Percentiles rank a stretch among this genome's conserved stretches.
Conservation (phyloP, 768 basidiomycete genomes). For the Candolleomyces aberdarensis region DNA sequence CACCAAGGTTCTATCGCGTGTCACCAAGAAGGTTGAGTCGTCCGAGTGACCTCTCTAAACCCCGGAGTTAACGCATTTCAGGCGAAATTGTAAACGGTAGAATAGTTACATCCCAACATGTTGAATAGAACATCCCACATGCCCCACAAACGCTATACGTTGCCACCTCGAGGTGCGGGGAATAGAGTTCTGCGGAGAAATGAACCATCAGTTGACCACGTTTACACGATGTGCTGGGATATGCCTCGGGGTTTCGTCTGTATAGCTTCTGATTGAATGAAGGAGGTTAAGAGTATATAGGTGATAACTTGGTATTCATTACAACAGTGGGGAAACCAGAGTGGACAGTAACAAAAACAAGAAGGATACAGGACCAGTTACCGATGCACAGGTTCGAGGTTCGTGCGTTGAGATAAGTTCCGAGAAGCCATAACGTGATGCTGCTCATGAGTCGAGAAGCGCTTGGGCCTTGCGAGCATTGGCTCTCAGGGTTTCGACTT, state of each 20-base stretch:
- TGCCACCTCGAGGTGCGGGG: too few relatives aligned
- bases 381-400: background rate
- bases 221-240: background rate
- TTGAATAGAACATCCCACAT: background rate
- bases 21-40: conserved; percentile 15
- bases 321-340: background rate
- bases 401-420: background rate
- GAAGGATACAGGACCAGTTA: background rate
- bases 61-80: conserved; percentile 1
- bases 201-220: too few relatives aligned
- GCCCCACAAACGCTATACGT: background rate
- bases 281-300: background rate
- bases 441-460: conserved; percentile 32
- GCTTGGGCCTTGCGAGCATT: conserved; percentile 77
- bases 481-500: conserved; percentile 70
- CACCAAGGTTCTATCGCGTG: conserved; percentile 45
- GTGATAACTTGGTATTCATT: conserved; percentile 1
- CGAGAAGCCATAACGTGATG: conserved; percentile 1
- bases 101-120: background rate
- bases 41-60: background rate
- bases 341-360: background rate
- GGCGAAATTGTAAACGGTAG: conserved; percentile 5
- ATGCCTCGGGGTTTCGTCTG: background rate
- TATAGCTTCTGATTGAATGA: too few relatives aligned
- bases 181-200: too few relatives aligned